These are phyloP conservation scores for Melaleuca quinquenervia DNA, from an alignment of 345 rosid genomes.

Conservation along the genomic window DNA sequence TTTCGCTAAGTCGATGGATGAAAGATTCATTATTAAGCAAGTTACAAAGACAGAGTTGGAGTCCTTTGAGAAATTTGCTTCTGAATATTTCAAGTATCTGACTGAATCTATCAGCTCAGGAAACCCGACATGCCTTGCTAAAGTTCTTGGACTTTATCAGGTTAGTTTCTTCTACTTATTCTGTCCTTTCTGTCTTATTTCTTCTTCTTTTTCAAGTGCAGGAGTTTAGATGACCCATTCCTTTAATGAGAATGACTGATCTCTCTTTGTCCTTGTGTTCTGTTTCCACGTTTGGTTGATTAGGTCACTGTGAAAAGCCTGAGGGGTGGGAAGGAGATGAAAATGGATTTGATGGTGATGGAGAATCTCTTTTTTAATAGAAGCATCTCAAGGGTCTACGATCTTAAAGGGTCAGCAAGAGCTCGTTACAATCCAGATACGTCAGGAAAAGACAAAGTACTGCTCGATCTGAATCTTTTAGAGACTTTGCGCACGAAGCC, in stretches of 20 bases:
- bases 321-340: constrained; percentile 82
- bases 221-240: neutral
- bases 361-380: constrained; percentile 90
- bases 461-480: constrained; percentile 76
- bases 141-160: constrained; percentile 97
- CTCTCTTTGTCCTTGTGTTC: constrained; percentile 1
- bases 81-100: constrained; percentile 71
- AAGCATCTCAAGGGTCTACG: constrained; percentile 65
- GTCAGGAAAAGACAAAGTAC: constrained; percentile 59
- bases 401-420: constrained; percentile 84
- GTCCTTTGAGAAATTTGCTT: constrained; percentile 86
- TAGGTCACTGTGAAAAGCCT: constrained; percentile 77
- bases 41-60: constrained; percentile 81
- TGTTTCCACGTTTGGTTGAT: neutral
- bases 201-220: neutral
- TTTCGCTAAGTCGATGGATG: constrained; percentile 89
- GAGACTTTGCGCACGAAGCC: constrained; percentile 82
- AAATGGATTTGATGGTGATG: constrained; percentile 96
- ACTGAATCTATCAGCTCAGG: constrained; percentile 56
- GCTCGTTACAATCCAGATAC: constrained; percentile 85
- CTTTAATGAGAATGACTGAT: neutral
- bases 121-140: constrained; percentile 97
- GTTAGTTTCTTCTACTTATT: constrained; percentile 14
- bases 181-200: neutral
- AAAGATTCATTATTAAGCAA: constrained; percentile 92